phyloP scores from a whole-genome alignment of 164 flowering plant genomes.

The Vitis rotundifolia region DNA sequence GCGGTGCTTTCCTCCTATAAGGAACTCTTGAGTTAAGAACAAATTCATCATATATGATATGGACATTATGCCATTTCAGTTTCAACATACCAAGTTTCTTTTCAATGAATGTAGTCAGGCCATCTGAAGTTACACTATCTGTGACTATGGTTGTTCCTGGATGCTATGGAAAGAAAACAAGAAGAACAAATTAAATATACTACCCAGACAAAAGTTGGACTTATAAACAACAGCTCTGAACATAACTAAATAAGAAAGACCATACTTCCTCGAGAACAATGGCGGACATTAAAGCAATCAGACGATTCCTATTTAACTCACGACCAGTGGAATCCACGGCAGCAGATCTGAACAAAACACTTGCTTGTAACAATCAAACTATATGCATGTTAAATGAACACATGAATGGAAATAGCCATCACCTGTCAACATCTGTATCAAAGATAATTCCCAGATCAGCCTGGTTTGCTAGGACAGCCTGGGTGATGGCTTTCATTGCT shows the following conservation, averaged over 20 bases:
- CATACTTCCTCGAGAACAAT: slow-evolving; percentile 91
- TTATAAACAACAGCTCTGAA: neutral
- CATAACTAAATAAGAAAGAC: neutral
- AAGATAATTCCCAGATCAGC: slow-evolving; percentile 97
- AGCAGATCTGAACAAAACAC: slow-evolving; percentile 75
- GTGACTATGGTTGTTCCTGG: slow-evolving; percentile 98
- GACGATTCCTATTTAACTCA: slow-evolving; percentile 85
- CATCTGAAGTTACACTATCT: slow-evolving; percentile 99
- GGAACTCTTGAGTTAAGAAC: slow-evolving; percentile 10
- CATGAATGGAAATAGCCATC: slow-evolving; percentile 6
- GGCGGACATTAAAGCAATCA: slow-evolving; percentile 95
- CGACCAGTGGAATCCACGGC: slow-evolving; percentile 94
- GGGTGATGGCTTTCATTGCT: slow-evolving; percentile 93
- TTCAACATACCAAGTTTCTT: slow-evolving; percentile 77
- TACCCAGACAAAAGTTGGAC: neutral
- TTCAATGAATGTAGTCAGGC: slow-evolving; percentile 86
- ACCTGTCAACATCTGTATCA: slow-evolving; percentile 99
- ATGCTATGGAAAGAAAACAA: slow-evolving; percentile 51
- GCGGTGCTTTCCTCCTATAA: slow-evolving; percentile 89
- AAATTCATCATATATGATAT: slow-evolving; percentile 4
- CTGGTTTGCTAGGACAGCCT: slow-evolving; percentile 83
- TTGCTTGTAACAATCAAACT: neutral
- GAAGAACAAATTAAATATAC: slow-evolving; percentile 4
- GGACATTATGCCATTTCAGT: slow-evolving; percentile 1
- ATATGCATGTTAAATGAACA: neutral